phyloP scores from a whole-genome alignment of 2,329 filamentous ascomycete species.

The Talaromyces islandicus region DNA sequence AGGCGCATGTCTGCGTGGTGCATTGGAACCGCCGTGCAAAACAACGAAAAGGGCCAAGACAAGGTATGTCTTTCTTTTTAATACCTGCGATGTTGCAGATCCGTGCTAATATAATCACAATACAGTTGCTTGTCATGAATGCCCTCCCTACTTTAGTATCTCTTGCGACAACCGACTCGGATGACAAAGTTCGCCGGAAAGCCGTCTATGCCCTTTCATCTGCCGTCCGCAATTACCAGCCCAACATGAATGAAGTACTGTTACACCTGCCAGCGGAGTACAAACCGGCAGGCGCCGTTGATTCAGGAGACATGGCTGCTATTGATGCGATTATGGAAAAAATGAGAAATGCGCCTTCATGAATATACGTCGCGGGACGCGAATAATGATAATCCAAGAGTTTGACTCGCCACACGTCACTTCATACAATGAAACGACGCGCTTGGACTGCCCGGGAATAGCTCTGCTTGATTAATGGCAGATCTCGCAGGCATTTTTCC shows the following conservation, averaged over 20 bases:
- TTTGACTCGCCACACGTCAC: not conserved
- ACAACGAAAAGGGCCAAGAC: slow-evolving; percentile 83
- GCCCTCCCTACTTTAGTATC: slow-evolving; percentile 65
- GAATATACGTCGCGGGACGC: not conserved
- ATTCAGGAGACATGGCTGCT: slow-evolving; percentile 80
- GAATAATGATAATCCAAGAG: not conserved
- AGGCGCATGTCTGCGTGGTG: slow-evolving; percentile 90
- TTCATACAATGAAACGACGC: not conserved
- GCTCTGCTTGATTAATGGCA: not conserved
- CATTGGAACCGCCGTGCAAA: slow-evolving; percentile 89
- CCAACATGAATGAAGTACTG: slow-evolving; percentile 59
- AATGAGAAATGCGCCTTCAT: slow-evolving; percentile 47
- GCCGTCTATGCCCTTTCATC: slow-evolving; percentile 85
- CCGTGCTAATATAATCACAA: not conserved
- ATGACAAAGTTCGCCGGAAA: slow-evolving; percentile 69
- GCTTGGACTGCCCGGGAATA: not conserved
- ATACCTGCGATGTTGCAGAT: slow-evolving; percentile 33
- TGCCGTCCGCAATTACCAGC: slow-evolving; percentile 82
- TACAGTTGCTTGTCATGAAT: slow-evolving; percentile 51
- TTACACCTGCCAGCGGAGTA: slow-evolving; percentile 60
- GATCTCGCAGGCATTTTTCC: not conserved
- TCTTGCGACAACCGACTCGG: slow-evolving; percentile 56
- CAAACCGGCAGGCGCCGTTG: slow-evolving; percentile 55
- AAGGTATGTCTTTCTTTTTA: slow-evolving; percentile 44
- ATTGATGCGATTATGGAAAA: slow-evolving; percentile 69